Conservation (phyloP, 805 yeast genomes). For the Kurtzmaniella cleridarum region DNA sequence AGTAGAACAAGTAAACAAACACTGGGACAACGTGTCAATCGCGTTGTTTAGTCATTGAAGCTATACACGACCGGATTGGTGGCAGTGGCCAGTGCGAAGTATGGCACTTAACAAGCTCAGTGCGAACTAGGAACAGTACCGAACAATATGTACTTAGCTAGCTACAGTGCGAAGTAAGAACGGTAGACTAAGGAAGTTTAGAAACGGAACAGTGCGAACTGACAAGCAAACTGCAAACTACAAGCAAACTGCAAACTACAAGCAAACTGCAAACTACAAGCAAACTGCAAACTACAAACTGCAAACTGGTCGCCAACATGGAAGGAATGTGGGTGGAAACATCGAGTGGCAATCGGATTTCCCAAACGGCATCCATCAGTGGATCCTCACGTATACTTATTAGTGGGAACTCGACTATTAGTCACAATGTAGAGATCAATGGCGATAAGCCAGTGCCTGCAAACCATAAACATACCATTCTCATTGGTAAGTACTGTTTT, state of each 20-base stretch:
- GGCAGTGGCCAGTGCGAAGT: too few relatives aligned
- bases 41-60: not conserved
- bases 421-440: slow-evolving; percentile 24
- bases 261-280: too few relatives aligned
- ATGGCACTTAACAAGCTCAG: too few relatives aligned
- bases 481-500: slow-evolving; percentile 44
- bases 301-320: too few relatives aligned
- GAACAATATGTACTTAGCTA: too few relatives aligned
- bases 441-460: slow-evolving; percentile 11
- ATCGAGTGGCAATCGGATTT: slow-evolving; percentile 45
- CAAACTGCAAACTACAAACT: too few relatives aligned
- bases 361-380: slow-evolving; percentile 35
- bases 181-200: too few relatives aligned
- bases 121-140: too few relatives aligned
- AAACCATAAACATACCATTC: slow-evolving; percentile 22
- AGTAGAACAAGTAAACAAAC: not conserved
- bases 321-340: slow-evolving; percentile 41
- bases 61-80: not conserved
- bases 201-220: too few relatives aligned
- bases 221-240: too few relatives aligned
- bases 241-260: too few relatives aligned
- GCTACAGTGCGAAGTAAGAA: too few relatives aligned
- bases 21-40: not conserved
- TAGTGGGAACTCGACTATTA: slow-evolving; percentile 43
- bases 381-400: slow-evolving; percentile 42